Conservation (phyloP, 2,329 filamentous ascomycete genomes). For the Colletotrichum tanaceti region DNA sequence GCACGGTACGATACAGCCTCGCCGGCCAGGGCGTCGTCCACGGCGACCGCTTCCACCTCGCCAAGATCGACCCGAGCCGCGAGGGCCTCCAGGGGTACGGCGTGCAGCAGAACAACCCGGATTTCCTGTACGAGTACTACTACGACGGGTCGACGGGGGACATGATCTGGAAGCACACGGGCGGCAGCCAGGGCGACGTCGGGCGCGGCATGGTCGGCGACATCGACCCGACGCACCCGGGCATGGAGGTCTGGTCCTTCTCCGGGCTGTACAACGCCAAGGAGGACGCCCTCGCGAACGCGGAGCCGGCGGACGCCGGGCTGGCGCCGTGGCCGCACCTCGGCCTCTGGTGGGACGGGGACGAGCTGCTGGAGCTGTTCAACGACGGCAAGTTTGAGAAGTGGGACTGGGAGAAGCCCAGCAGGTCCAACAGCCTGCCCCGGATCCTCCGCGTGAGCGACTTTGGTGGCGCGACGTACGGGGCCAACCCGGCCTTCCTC, state of each 20-base stretch:
- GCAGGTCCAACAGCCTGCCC: background rate
- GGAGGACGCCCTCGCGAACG: conserved; percentile 24
- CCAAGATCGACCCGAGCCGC: conserved; percentile 43
- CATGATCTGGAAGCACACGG: conserved; percentile 42
- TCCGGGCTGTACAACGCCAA: conserved; percentile 42
- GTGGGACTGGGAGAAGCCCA: conserved; percentile 37
- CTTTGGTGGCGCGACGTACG: conserved; percentile 23
- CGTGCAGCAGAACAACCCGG: conserved; percentile 42
- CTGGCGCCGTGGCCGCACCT: conserved; percentile 33
- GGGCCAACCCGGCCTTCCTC: conserved; percentile 39
- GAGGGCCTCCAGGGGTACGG: conserved; percentile 42
- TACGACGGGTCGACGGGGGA: conserved; percentile 41
- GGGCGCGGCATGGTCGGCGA: conserved; percentile 43
- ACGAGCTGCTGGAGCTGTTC: conserved; percentile 43
- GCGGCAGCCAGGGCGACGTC: conserved; percentile 24
- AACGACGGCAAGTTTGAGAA: conserved; percentile 44
- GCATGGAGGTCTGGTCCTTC: conserved; percentile 44
- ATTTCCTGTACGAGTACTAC: conserved; percentile 43
- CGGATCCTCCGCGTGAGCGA: conserved; percentile 17
- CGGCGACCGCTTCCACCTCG: conserved; percentile 43
- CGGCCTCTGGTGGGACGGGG: conserved; percentile 40
- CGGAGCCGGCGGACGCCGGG: background rate
- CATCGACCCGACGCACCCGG: conserved; percentile 41
- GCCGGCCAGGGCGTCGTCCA: conserved; percentile 41
- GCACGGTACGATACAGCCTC: conserved; percentile 41